These are phyloP conservation scores for Curvularia sp. DNA, from an alignment of 2,329 filamentous ascomycete genomes.

Conservation along the genomic window DNA sequence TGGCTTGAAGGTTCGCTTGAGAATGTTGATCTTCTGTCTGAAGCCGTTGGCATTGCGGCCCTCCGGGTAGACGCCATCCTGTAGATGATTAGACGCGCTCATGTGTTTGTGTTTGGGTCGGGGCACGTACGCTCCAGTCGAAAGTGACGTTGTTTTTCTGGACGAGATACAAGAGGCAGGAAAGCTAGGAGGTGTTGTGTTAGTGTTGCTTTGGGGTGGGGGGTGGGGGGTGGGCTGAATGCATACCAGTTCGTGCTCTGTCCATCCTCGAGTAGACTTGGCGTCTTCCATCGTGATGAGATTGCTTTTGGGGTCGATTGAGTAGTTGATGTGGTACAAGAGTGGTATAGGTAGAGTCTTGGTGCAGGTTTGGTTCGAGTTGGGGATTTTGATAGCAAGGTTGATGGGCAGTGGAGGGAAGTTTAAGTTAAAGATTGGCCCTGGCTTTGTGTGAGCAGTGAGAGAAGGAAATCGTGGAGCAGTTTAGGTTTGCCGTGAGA, in stretches of 20 bases:
- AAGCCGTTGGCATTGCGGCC: slow-evolving; percentile 33
- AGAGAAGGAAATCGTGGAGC: not conserved
- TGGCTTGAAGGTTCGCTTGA: slow-evolving; percentile 22
- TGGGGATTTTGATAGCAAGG: not conserved
- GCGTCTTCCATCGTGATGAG: not conserved
- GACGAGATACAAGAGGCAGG: slow-evolving; percentile 19
- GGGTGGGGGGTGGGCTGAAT: not conserved
- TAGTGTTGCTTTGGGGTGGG: not conserved
- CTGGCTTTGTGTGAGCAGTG: not conserved
- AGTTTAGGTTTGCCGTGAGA: not conserved
- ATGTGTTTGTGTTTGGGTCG: not conserved
- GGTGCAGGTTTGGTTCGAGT: not conserved
- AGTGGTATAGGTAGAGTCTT: not conserved
- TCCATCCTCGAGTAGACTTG: slow-evolving; percentile 1
- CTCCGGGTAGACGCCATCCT: slow-evolving; percentile 28
- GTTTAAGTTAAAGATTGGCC: not conserved
- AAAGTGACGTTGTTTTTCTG: slow-evolving; percentile 14
- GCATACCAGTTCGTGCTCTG: slow-evolving; percentile 1
- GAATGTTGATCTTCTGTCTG: slow-evolving; percentile 26
- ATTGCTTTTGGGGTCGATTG: not conserved
- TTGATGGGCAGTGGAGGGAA: not conserved
- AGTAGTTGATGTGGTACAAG: not conserved
- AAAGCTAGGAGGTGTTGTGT: slow-evolving; percentile 24
- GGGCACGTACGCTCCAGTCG: slow-evolving; percentile 24
- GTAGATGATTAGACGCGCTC: not conserved